Conservation (phyloP, 768 basidiomycete genomes). For the Pholiota molesta region DNA sequence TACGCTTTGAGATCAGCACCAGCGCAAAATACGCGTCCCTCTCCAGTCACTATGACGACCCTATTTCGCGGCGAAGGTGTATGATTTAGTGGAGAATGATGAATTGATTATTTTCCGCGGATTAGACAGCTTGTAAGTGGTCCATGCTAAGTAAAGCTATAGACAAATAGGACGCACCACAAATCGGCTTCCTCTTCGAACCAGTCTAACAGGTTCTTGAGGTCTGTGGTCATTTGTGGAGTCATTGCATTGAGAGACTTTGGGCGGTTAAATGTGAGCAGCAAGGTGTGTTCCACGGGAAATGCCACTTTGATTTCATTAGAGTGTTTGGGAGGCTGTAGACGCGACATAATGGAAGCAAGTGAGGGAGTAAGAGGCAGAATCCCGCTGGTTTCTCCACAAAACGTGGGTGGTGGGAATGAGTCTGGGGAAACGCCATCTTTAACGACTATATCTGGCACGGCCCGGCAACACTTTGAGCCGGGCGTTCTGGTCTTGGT, state of each 20-base stretch:
- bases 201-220: slow-evolving; percentile 62
- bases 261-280: slow-evolving; percentile 63
- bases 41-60: slow-evolving; percentile 76
- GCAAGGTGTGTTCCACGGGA: slow-evolving; percentile 41
- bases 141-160: background rate
- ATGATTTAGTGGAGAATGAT: background rate
- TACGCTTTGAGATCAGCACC: slow-evolving; percentile 81
- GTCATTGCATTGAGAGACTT: slow-evolving; percentile 75
- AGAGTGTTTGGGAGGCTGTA: slow-evolving; percentile 35
- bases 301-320: slow-evolving; percentile 39
- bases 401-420: slow-evolving; percentile 1
- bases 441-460: slow-evolving; percentile 4
- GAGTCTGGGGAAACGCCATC: slow-evolving; percentile 2
- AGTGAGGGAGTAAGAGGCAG: background rate
- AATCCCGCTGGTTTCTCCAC: background rate
- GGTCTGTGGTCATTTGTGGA: slow-evolving; percentile 54
- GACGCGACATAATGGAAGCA: slow-evolving; percentile 18
- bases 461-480: slow-evolving; percentile 2
- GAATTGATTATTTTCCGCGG: background rate
- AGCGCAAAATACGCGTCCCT: slow-evolving; percentile 75
- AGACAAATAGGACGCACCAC: slow-evolving; percentile 53
- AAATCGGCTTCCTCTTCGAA: slow-evolving; percentile 71
- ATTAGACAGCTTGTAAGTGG: background rate
- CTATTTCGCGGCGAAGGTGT: slow-evolving; percentile 36
- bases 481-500: background rate